phyloP scores from a whole-genome alignment of 176 grass and related monocot species.

The Rhipidocladum racemiflorum region DNA sequence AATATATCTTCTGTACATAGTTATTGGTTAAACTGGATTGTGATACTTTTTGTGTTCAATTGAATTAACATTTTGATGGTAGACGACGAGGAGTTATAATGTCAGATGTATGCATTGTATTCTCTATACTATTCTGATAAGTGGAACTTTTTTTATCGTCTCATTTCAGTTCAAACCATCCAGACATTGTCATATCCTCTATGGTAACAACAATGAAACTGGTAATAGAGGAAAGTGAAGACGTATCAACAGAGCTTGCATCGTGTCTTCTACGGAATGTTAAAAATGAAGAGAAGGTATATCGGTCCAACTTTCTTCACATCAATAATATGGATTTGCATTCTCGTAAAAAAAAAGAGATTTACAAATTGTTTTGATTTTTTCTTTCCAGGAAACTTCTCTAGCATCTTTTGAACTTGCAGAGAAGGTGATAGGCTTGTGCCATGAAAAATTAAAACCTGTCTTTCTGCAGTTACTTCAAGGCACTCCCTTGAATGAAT shows the following conservation, averaged over 20 bases:
- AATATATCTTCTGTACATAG: neutral
- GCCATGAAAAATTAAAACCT: constrained; percentile 72
- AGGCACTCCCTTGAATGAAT: constrained; percentile 47
- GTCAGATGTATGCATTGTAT: constrained; percentile 7
- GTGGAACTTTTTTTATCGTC: neutral
- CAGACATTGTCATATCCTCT: constrained; percentile 56
- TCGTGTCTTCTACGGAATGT: constrained; percentile 65
- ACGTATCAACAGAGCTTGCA: constrained; percentile 54
- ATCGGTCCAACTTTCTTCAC: neutral
- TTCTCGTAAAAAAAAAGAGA: neutral
- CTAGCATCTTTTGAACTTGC: constrained; percentile 61
- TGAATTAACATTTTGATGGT: neutral
- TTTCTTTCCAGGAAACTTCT: constrained; percentile 54
- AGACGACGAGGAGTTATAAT: neutral
- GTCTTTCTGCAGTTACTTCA: constrained; percentile 50
- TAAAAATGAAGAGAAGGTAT: constrained; percentile 62
- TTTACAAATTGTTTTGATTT: neutral
- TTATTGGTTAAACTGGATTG: constrained; percentile 1
- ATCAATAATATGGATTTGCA: constrained; percentile 7
- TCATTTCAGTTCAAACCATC: constrained; percentile 52
- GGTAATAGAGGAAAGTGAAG: constrained; percentile 90
- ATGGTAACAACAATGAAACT: constrained; percentile 89
- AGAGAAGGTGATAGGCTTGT: constrained; percentile 69
- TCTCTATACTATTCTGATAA: neutral
- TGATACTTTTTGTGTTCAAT: neutral